Evolutionary conservation across 345 rosid species (phyloP).

Genomic region (Mangifera indica): DNA sequence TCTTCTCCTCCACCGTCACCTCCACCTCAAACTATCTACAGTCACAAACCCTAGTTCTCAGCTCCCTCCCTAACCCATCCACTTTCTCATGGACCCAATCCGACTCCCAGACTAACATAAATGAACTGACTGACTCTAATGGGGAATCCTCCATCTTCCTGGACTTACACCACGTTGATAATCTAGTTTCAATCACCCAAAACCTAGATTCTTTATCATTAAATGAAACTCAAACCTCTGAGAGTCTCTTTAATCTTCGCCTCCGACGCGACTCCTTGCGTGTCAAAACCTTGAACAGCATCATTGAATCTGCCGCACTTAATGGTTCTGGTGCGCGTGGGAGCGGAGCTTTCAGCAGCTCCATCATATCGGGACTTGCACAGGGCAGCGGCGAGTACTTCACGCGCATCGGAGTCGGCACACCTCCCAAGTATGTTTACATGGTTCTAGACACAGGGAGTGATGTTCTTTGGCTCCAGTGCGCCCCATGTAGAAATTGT

Average conservation of each 20-base stretch:
- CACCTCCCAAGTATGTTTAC: constrained; percentile 76
- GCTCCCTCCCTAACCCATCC: constrained; percentile 46
- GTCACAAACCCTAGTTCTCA: constrained; percentile 44
- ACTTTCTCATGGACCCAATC: constrained; percentile 40
- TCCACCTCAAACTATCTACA: constrained; percentile 26
- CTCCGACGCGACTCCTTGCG: constrained; percentile 73
- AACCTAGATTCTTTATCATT: constrained; percentile 58
- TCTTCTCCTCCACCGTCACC: constrained; percentile 24
- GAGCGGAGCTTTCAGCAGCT: constrained; percentile 58
- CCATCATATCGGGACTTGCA: constrained; percentile 79
- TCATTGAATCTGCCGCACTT: constrained; percentile 32
- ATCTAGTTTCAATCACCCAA: constrained; percentile 23
- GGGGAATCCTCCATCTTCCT: constrained; percentile 32
- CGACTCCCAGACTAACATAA: constrained; percentile 24
- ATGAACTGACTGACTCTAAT: constrained; percentile 12
- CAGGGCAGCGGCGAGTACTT: constrained; percentile 98
- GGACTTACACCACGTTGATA: constrained; percentile 74
- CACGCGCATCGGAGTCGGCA: constrained; percentile 91
- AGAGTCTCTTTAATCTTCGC: constrained; percentile 62
- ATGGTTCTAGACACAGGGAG: constrained; percentile 96
- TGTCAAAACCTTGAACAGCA: constrained; percentile 39
- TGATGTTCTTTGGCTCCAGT: constrained; percentile 93
- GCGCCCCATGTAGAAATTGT: constrained; percentile 86
- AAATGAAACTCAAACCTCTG: constrained; percentile 47
- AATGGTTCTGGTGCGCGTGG: constrained; percentile 32